Base-by-base conservation (phyloP, 2,329 filamentous ascomycete genomes). In the Lachnellula willkommii region DNA sequence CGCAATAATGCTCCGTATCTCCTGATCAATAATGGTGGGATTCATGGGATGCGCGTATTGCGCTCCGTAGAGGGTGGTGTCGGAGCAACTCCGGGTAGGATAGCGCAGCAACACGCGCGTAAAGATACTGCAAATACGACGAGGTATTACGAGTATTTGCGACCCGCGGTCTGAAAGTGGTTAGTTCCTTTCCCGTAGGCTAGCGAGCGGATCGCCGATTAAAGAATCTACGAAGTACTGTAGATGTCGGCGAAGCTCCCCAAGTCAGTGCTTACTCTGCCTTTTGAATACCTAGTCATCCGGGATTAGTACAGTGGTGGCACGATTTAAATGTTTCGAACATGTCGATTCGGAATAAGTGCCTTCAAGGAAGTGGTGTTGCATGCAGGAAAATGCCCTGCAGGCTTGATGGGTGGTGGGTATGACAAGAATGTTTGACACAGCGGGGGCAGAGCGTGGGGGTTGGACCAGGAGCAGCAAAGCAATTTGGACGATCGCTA, bases 381-480 rank as follows among this genome's bases (percentile, higher is more conserved):
- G 28, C 42, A 45, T 45, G 42, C 42, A 45, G 20, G 20, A 14
- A 22, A 8, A 20, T 45, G 17, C 20, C 20, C 35, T 51, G 49
- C 49, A 43, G 35, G 2, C 14, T n/a, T 20, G 17, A 47, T 28
- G 61, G 56, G 53, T 47, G 17, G 37, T 28, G 61, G 56, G 53
- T 47, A 55, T 63, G 61, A 62, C 61, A 54, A 60, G 53, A 58
- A 58, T 40, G 52, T 47, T 56, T 62, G 61, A 62, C 61, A 62
- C 57, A 47, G 51, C 48, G 2, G 39, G 15, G 37, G 11, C 14
- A 36, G 24, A 14, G 55, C 56, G 61, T 59, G 60, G 59, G 58
- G 61, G 47, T 55, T 2, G 22, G 22, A 43, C 39, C 20, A 17
- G 14, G 28, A 32, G 28, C 9, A 32, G 52, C 28, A 53, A 59